These are phyloP conservation scores for Coemansia sp. DNA, from an alignment of 192 early-diverging fungal genomes.

Conservation along the genomic window DNA sequence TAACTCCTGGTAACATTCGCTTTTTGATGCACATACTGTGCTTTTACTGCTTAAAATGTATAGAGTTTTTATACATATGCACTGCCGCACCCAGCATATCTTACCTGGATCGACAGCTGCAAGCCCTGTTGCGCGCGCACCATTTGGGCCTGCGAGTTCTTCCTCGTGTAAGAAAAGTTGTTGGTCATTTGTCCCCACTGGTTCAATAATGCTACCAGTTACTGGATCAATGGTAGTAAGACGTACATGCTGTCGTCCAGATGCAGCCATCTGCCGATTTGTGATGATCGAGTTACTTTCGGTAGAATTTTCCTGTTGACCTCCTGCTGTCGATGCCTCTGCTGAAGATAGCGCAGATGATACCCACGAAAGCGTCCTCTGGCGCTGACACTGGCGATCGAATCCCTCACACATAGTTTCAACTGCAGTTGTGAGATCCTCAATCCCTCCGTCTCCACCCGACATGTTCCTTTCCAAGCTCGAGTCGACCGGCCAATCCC, in stretches of 20 bases:
- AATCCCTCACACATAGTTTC: conserved; percentile 24
- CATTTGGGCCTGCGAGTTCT: background rate
- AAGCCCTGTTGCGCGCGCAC: background rate
- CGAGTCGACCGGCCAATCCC: background rate
- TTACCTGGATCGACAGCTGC: conserved; percentile 35
- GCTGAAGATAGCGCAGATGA: conserved; percentile 26
- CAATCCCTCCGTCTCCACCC: conserved; percentile 1
- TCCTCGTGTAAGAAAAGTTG: background rate
- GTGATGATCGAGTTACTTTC: background rate
- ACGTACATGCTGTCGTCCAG: conserved; percentile 33
- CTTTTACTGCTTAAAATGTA: background rate
- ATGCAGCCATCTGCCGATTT: conserved; percentile 3
- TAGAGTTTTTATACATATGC: background rate
- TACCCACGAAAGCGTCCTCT: conserved; percentile 43
- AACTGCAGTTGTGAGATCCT: conserved; percentile 4
- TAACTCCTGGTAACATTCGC: background rate
- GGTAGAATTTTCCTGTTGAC: background rate
- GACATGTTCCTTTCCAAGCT: background rate
- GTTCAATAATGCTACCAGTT: conserved; percentile 29
- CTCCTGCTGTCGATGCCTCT: conserved; percentile 8
- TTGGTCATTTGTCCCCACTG: background rate
- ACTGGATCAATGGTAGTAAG: conserved; percentile 48
- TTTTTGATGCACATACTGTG: background rate
- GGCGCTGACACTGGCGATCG: conserved; percentile 22
- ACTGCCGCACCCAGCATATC: background rate